phyloP scores from a whole-genome alignment of 75 land plant species.

The Pinus tabuliformis region DNA sequence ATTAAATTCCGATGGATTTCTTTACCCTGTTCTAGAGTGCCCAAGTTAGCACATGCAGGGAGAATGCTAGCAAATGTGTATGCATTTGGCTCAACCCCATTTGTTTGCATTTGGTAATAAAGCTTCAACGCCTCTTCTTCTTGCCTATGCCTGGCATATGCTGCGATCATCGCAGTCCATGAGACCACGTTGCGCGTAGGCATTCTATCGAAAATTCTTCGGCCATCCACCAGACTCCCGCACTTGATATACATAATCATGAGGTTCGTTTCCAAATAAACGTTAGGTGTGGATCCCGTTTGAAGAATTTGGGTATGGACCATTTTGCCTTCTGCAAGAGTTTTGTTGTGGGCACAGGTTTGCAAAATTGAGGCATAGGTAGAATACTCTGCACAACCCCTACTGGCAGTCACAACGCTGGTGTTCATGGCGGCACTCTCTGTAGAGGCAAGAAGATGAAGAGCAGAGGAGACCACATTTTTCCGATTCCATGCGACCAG shows the following conservation, averaged over 20 bases:
- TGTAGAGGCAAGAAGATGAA: too few relatives aligned
- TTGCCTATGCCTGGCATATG: not conserved
- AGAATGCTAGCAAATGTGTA: constrained; percentile 50
- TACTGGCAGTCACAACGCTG: too few relatives aligned
- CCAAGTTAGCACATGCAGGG: constrained; percentile 41
- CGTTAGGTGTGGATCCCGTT: not conserved
- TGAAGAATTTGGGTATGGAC: constrained; percentile 6
- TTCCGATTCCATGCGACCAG: too few relatives aligned
- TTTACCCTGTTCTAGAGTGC: constrained; percentile 55
- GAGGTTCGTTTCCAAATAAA: constrained; percentile 17
- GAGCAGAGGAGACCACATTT: too few relatives aligned
- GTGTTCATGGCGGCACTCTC: too few relatives aligned
- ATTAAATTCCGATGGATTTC: constrained; percentile 48
- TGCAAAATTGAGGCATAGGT: not conserved
- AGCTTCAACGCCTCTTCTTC: constrained; percentile 27
- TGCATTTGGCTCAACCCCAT: constrained; percentile 47
- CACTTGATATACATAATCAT: constrained; percentile 19
- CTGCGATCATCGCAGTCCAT: constrained; percentile 35
- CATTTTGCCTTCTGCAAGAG: constrained; percentile 6
- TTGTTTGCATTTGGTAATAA: constrained; percentile 23
- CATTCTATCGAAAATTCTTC: constrained; percentile 18
- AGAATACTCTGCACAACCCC: not conserved
- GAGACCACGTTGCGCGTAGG: constrained; percentile 19
- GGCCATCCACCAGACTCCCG: constrained; percentile 12
- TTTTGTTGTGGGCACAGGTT: not conserved